Evolutionary conservation across 2,329 filamentous ascomycete genomes (phyloP), one percentile per base, ranked within the genome.

Genomic region (Fusarium devonianum): DNA sequence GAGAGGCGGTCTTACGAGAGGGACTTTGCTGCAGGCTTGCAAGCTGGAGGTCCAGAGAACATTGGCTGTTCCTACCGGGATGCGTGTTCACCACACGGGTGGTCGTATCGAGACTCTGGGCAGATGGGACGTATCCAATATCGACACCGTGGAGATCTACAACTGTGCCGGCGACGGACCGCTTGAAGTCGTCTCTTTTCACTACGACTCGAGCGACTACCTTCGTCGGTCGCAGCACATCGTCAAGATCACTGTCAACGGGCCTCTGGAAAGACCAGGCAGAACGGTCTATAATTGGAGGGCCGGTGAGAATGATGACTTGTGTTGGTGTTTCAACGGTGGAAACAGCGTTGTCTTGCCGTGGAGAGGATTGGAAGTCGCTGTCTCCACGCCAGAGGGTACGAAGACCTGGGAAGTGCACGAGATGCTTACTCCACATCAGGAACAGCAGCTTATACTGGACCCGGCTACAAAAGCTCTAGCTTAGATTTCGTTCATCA

Each of bases 21-120:
- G 19, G 7, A 22, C n/a, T 12, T 11, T 44, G n/a, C 16, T 18
- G 3, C 7, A 50, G 2, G 47, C 45, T 4, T 25, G 30, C 6
- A 39, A 28, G 10, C 30, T 50, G 7, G 26, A 30, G 11, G 47
- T 44, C 16, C 47, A 50, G 5, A 22, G 25, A 6, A 26, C 33
- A 3, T 21, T 18, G 8, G 23, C 14, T 5, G 12, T 21, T 10
- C 30, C 32, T 14, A 32, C 41, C 22, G 36, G 47, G 13, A 44
- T 50, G 47, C 30, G 22, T 8, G 18, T 50, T 4, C 40, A 44
- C 21, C 35, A 38, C 16, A 13, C 19, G 18, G 36, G 40, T n/a
- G 29, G 21, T 7, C n/a, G 19, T 10, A n/a, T 44, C 9, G 39
- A 49, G 13, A 34, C 32, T 11, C 22, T 49, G 10, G 46, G 46